phyloP scores from a whole-genome alignment of 305 asterid species.

The Fraxinus ornus region DNA sequence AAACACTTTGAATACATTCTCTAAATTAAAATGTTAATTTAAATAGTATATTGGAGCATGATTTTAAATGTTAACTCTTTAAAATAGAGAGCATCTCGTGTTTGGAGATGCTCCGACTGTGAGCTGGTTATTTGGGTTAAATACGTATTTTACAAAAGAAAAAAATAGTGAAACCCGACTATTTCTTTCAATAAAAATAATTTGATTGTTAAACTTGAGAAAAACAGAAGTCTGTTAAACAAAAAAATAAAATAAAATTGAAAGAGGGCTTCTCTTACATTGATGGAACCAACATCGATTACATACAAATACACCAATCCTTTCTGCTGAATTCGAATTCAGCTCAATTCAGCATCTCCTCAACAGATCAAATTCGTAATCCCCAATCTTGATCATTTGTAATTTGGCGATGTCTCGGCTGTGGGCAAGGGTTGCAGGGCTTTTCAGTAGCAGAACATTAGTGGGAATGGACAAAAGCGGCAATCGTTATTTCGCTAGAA shows the following conservation, averaged over 20 bases:
- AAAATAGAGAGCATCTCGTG: no score
- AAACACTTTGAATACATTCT: no score
- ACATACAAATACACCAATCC: neutral
- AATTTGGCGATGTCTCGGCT: constrained; percentile 55
- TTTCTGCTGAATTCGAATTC: neutral
- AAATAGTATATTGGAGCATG: no score
- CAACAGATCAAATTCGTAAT: neutral
- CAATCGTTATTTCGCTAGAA: constrained; percentile 69
- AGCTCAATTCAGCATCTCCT: neutral
- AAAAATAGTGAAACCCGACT: no score
- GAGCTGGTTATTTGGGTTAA: no score
- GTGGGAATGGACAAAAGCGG: constrained; percentile 82
- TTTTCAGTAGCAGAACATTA: constrained; percentile 53
- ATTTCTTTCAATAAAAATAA: neutral
- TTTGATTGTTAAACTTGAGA: neutral
- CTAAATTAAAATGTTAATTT: no score
- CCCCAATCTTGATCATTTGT: neutral
- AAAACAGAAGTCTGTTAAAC: neutral
- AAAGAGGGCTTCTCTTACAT: neutral
- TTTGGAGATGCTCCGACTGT: no score
- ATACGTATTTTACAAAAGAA: neutral
- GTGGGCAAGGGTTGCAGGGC: constrained; percentile 63
- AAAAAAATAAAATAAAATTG: neutral
- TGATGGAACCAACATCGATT: neutral
- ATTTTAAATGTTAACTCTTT: no score